Evolutionary conservation across 805 yeast species (phyloP).

Genomic region (Tetrapisispora arboricola): DNA sequence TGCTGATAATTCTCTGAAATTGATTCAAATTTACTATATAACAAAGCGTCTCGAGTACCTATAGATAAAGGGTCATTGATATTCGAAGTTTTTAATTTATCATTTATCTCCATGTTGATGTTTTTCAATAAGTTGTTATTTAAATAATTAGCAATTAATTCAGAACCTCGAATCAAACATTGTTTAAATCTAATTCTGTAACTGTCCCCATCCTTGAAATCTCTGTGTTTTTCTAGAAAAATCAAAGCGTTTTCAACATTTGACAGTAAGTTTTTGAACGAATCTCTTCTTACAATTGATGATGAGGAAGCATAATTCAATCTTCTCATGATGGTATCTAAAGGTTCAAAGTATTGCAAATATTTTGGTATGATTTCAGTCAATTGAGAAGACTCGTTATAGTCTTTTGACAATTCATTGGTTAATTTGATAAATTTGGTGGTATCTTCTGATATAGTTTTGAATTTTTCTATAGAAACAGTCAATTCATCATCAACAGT

Average conservation of each 20-base stretch:
- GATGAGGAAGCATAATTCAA: slow-evolving; percentile 62
- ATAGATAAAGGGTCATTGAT: slow-evolving; percentile 9
- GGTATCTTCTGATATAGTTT: slow-evolving; percentile 24
- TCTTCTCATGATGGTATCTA: slow-evolving; percentile 59
- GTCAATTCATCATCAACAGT: slow-evolving; percentile 24
- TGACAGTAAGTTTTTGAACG: slow-evolving; percentile 43
- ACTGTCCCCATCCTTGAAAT: slow-evolving; percentile 59
- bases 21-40: slow-evolving; percentile 53
- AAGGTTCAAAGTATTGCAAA: slow-evolving; percentile 53
- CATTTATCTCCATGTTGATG: slow-evolving; percentile 23
- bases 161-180: slow-evolving; percentile 71
- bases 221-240: slow-evolving; percentile 45
- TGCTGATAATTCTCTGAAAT: slow-evolving; percentile 33
- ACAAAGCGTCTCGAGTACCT: slow-evolving; percentile 46
- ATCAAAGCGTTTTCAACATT: slow-evolving; percentile 58
- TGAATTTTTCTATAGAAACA: slow-evolving; percentile 26
- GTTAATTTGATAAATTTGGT: slow-evolving; percentile 38
- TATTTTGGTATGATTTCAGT: slow-evolving; percentile 51
- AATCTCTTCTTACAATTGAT: slow-evolving; percentile 46
- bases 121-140: slow-evolving; percentile 30
- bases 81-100: slow-evolving; percentile 18
- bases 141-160: slow-evolving; percentile 62
- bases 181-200: slow-evolving; percentile 69
- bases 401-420: slow-evolving; percentile 32
- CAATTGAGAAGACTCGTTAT: slow-evolving; percentile 39